These are phyloP conservation scores for Pyrus betulifolia DNA, from an alignment of 306 rosid species.

Conservation along the genomic window DNA sequence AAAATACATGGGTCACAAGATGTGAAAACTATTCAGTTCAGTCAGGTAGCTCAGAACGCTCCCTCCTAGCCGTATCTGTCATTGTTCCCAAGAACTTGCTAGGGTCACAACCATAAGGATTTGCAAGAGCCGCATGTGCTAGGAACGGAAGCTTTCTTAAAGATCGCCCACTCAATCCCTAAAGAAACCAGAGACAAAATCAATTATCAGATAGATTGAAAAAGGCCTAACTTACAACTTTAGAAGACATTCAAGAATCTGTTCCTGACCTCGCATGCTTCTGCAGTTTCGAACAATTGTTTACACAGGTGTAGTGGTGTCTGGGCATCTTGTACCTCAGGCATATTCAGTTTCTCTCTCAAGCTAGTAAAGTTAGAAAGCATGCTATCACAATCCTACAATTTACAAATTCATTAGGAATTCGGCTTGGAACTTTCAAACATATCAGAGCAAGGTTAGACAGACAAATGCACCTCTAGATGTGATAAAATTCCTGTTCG, in stretches of 20 bases:
- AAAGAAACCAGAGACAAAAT: not conserved
- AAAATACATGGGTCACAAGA: slow-evolving; percentile 8
- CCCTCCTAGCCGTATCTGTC: slow-evolving; percentile 74
- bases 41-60: slow-evolving; percentile 76
- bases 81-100: slow-evolving; percentile 60
- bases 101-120: slow-evolving; percentile 62
- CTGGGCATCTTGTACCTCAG: slow-evolving; percentile 32
- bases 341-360: slow-evolving; percentile 46
- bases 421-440: slow-evolving; percentile 4
- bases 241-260: slow-evolving; percentile 1
- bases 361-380: slow-evolving; percentile 59
- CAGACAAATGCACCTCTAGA: slow-evolving; percentile 42
- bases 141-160: slow-evolving; percentile 94
- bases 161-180: slow-evolving; percentile 94
- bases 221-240: not conserved
- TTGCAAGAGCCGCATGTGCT: slow-evolving; percentile 65
- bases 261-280: slow-evolving; percentile 73
- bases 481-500: slow-evolving; percentile 54
- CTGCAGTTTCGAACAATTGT: slow-evolving; percentile 69
- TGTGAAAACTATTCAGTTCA: slow-evolving; percentile 21
- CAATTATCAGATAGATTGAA: not conserved
- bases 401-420: slow-evolving; percentile 19
- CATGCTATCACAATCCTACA: slow-evolving; percentile 43
- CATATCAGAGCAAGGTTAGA: slow-evolving; percentile 6
- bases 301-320: slow-evolving; percentile 39